Percentiles rank a stretch among this genome's conserved stretches.
These are phyloP conservation scores for Trichomonas gallinae DNA, from an alignment of 208 protist species.

Conservation along the genomic window DNA sequence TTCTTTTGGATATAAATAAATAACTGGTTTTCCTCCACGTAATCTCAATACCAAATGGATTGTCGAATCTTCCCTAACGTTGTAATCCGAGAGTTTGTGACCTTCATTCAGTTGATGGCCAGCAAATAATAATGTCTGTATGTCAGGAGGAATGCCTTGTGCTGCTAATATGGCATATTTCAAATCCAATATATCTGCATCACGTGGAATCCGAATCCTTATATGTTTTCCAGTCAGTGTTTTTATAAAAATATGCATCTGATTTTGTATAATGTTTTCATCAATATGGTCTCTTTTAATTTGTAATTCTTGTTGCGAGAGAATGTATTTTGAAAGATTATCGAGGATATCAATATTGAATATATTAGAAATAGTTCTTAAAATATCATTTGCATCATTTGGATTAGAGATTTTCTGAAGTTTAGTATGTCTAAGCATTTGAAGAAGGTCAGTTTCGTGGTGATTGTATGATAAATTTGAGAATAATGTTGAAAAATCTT, in stretches of 20 bases:
- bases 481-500: too few species aligned
- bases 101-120: neutral
- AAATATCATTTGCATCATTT: neutral
- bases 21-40: constrained; percentile 43
- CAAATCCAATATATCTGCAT: neutral
- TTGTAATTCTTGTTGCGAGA: neutral
- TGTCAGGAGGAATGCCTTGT: neutral
- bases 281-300: neutral
- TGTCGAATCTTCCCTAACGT: constrained; percentile 1
- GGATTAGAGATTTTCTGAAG: neutral
- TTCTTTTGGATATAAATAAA: neutral
- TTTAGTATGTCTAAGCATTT: neutral
- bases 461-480: too few species aligned
- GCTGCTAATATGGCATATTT: neutral
- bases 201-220: neutral
- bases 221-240: neutral
- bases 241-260: neutral
- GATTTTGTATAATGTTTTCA: neutral
- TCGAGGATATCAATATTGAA: neutral
- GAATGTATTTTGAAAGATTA: neutral
- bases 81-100: neutral
- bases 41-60: constrained; percentile 53
- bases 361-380: neutral
- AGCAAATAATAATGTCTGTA: neutral
- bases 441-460: too few species aligned